These are phyloP conservation scores for Dictyostelium purpureum DNA, from an alignment of 78 protist genomes.

Conservation along the genomic window DNA sequence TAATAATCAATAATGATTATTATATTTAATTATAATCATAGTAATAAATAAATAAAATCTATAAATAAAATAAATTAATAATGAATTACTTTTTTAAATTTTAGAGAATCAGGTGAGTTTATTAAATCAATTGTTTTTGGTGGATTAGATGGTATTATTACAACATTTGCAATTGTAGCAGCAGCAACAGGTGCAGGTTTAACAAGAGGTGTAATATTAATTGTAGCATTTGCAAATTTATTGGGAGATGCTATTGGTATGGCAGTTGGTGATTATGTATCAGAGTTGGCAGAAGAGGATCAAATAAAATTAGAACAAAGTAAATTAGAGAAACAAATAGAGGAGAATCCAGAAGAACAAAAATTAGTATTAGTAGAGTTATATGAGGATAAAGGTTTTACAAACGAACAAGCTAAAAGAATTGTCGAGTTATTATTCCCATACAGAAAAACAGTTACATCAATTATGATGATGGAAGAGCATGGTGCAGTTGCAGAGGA, in stretches of 20 bases:
- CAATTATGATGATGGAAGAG: slow-evolving; percentile 69
- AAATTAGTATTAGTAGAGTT: slow-evolving; percentile 75
- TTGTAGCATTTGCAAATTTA: slow-evolving; percentile 90
- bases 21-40: not conserved
- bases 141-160: slow-evolving; percentile 93
- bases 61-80: not conserved
- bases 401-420: slow-evolving; percentile 74
- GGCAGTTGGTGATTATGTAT: slow-evolving; percentile 92
- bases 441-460: slow-evolving; percentile 33
- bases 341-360: slow-evolving; percentile 77
- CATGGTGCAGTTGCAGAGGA: slow-evolving; percentile 22
- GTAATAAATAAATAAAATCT: not conserved
- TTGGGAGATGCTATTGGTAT: slow-evolving; percentile 91
- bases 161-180: slow-evolving; percentile 90
- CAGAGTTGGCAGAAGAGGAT: slow-evolving; percentile 83
- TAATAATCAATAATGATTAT: not conserved
- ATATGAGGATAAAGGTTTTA: slow-evolving; percentile 84
- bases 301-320: slow-evolving; percentile 57
- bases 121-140: slow-evolving; percentile 85
- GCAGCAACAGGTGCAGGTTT: slow-evolving; percentile 88
- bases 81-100: not conserved
- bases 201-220: slow-evolving; percentile 70
- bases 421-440: slow-evolving; percentile 63
- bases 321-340: slow-evolving; percentile 79
- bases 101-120: slow-evolving; percentile 73